Base-by-base conservation (phyloP, 805 yeast genomes). In the Candida ascalaphidarum region DNA sequence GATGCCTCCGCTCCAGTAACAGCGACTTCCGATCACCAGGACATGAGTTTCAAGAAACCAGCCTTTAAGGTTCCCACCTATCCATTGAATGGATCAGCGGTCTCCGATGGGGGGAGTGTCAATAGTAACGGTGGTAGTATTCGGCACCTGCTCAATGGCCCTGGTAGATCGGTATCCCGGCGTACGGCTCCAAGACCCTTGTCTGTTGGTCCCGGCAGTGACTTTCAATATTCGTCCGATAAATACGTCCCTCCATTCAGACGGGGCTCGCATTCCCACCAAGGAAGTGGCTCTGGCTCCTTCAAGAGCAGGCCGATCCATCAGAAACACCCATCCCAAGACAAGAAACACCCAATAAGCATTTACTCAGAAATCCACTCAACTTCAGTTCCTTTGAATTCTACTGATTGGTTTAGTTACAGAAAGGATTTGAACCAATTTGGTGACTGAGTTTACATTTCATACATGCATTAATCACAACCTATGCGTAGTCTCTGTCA, bases 181-280 rank as follows among this genome's bases (percentile, higher is more conserved):
- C n/a, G 17, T n/a, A 18, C 24, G 14, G 21, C 29, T 14, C 39
- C 37, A 3, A 14, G 19, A 14, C 26, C 35, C 7, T 32, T 21
- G 9, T 21, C 16, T 21, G 7, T 18, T 12, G 25, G 20, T 11
- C 32, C 35, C 33, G n/a, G 26, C 34, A 2, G 18, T 33, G 23
- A 36, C 37, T 14, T 37, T 5, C 26, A 34, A 15, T 31, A 38
- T 15, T 21, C 44, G 17, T 53, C 62, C 21, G 81, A 81, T 3
- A 77, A 74, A 45, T 79, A 80, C 41, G 58, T 80, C 22, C 88
- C 88, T 13, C 86, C 86, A n/a, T 77, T 71, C 42, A 57, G 78
- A 38, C 64, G 86, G 46, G 68, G 72, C 0, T 68, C 77, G 4
- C 58, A 52, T 21, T 5, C 7, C 12, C 12, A 5, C 22, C 22